Evolutionary conservation across 129 eudicot species (phyloP), one percentile per base, ranked within the genome.

Genomic region (Kitagawia praeruptora): DNA sequence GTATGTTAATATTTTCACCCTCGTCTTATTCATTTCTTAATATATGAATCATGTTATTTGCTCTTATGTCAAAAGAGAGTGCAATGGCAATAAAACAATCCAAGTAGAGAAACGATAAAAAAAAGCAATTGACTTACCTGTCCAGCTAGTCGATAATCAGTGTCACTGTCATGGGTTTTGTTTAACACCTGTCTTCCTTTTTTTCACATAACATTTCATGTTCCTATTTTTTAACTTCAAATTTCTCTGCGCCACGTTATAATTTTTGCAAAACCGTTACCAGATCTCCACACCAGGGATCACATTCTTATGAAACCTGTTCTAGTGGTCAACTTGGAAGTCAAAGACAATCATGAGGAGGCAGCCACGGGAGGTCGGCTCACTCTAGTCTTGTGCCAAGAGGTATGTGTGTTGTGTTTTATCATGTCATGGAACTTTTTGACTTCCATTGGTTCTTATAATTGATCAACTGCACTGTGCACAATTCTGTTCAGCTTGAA

Each of bases 281-380:
- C 86, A 89, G 98, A 93, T 88, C 95, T 91, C 64, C 89, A 93
- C 82, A 89, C 73, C 66, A 89, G 98, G 78, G 89, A 88, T 45
- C 97, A 88, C 40, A 81, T 83, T 27, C 96, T 87, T 74, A 54
- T 93, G 77, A 91, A 91, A 80, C 93, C 97, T 45, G 97, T 91
- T 74, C 73, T 91, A 40, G 83, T 93, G 18, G 87, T 91, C 82
- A 93, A 93, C 83, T 83, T 93, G 82, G 97, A 93, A 81, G 97
- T 93, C 23, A 93, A 91, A 82, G 98, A 93, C 82, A 93, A 93
- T 82, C 97, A 91, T 21, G 98, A 91, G 80, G 98, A 93, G 79
- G 98, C 98, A 61, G 96, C 98, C 44, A 77, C 84, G 48, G 98
- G 98, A 25, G 97, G 87, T 81, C 90, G 92, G 39, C 92, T 86